Percentiles rank a stretch among this genome's conserved stretches.
Conservation (phyloP, 768 basidiomycete species). For the Tylopilus balloui region DNA sequence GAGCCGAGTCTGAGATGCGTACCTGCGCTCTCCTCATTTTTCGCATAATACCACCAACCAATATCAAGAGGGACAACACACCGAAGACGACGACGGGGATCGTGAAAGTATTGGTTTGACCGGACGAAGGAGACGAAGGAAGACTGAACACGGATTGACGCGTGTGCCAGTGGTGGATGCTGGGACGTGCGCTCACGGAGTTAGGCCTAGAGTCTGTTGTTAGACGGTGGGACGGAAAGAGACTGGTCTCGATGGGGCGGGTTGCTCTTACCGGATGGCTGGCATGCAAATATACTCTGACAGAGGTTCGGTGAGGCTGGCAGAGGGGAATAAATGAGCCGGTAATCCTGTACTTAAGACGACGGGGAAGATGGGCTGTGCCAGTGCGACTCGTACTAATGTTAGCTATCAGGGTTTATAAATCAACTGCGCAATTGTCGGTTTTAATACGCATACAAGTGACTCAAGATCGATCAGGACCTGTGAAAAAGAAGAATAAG, state of each 20-base stretch:
- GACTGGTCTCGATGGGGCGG: neutral
- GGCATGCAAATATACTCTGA: neutral
- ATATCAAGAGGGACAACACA: neutral
- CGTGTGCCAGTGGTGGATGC: neutral
- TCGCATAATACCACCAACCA: neutral
- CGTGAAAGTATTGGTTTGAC: neutral
- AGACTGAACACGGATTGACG: neutral
- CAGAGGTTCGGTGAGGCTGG: too few relatives aligned
- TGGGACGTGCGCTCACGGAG: neutral
- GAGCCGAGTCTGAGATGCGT: neutral
- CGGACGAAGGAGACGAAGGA: neutral
- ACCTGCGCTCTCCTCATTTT: neutral
- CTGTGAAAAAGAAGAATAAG: too few relatives aligned
- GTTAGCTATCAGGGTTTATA: neutral
- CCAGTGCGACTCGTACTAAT: too few relatives aligned
- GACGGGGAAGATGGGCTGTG: neutral
- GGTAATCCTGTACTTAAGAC: too few relatives aligned
- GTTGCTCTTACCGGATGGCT: neutral
- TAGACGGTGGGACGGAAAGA: neutral
- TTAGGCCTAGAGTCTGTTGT: neutral
- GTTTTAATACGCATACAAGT: too few relatives aligned
- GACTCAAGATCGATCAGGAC: too few relatives aligned
- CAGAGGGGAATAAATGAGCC: too few relatives aligned
- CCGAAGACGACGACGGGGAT: neutral
- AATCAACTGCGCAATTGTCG: neutral